Percentiles rank a stretch among this genome's conserved stretches.
These are phyloP conservation scores for Saturnispora kantuleensis DNA, from an alignment of 805 yeast species.

Conservation along the genomic window DNA sequence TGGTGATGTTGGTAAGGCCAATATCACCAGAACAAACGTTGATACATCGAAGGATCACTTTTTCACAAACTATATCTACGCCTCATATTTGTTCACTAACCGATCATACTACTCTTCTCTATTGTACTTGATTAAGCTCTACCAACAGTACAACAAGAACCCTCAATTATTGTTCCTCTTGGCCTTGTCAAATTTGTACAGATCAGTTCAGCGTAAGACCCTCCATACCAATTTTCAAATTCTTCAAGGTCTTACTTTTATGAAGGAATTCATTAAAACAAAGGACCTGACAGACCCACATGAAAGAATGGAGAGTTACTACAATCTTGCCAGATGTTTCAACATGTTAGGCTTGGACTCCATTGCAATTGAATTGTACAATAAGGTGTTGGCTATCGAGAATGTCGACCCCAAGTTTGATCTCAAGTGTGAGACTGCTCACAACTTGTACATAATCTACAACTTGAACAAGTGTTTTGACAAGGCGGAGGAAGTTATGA, in stretches of 20 bases:
- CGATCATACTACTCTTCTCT: conserved; percentile 76
- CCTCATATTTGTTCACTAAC: conserved; percentile 70
- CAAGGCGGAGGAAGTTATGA: conserved; percentile 56
- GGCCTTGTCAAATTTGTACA: conserved; percentile 75
- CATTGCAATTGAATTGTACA: conserved; percentile 66
- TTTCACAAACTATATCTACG: conserved; percentile 55
- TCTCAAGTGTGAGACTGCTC: conserved; percentile 72
- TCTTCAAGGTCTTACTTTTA: conserved; percentile 73
- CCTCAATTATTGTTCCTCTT: conserved; percentile 69
- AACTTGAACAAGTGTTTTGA: conserved; percentile 61
- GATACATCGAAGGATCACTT: conserved; percentile 48
- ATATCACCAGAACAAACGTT: conserved; percentile 46
- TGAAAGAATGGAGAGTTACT: conserved; percentile 68
- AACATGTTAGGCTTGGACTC: conserved; percentile 73
- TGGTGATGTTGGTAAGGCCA: conserved; percentile 70
- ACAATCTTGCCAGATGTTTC: conserved; percentile 76
- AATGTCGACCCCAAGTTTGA: conserved; percentile 37
- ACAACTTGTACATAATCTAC: conserved; percentile 70
- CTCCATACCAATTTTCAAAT: conserved; percentile 79
- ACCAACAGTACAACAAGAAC: conserved; percentile 56
- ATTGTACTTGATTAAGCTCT: conserved; percentile 65
- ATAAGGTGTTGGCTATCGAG: conserved; percentile 47
- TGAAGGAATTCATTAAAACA: conserved; percentile 56
- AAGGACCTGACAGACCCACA: conserved; percentile 28
- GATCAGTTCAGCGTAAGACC: conserved; percentile 87